Percentiles rank a stretch among this genome's conserved stretches.
These are phyloP conservation scores for Umbelopsis sp. DNA, from an alignment of 192 early-diverging fungal species.

Conservation along the genomic window DNA sequence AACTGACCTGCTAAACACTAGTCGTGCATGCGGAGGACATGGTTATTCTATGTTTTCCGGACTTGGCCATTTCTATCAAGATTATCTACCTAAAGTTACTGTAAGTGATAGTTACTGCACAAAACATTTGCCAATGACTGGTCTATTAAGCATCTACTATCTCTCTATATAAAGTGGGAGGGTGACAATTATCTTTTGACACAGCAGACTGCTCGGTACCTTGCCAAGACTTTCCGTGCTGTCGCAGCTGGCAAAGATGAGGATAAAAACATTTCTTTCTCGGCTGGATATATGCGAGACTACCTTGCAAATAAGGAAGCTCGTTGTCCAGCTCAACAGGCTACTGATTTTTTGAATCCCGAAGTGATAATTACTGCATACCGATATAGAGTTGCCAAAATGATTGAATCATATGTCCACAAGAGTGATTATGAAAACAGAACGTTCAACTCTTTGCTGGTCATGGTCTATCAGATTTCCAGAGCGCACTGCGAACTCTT, in stretches of 20 bases:
- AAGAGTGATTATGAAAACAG: conserved; percentile 58
- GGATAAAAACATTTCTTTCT: conserved; percentile 36
- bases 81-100: conserved; percentile 73
- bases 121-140: background rate
- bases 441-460: conserved; percentile 74
- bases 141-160: background rate
- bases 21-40: conserved; percentile 79
- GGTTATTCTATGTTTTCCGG: conserved; percentile 76
- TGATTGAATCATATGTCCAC: conserved; percentile 66
- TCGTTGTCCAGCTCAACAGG: conserved; percentile 49
- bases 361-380: conserved; percentile 66
- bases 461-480: conserved; percentile 71
- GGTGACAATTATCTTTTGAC: conserved; percentile 86
- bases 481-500: conserved; percentile 80
- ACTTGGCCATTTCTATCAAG: conserved; percentile 64
- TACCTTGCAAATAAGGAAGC: conserved; percentile 54
- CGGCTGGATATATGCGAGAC: conserved; percentile 45
- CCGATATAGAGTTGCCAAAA: conserved; percentile 62
- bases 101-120: conserved; percentile 14
- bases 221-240: conserved; percentile 67
- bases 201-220: conserved; percentile 84
- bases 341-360: conserved; percentile 55
- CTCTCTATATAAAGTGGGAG: conserved; percentile 55
- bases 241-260: conserved; percentile 47
- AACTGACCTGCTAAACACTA: conserved; percentile 47